A percentile compares a stretch with the other conserved stretches of the same genome.
Evolutionary conservation across 352 stramenopile genomes (phyloP).

Genomic region (Lagenidium sp.): DNA sequence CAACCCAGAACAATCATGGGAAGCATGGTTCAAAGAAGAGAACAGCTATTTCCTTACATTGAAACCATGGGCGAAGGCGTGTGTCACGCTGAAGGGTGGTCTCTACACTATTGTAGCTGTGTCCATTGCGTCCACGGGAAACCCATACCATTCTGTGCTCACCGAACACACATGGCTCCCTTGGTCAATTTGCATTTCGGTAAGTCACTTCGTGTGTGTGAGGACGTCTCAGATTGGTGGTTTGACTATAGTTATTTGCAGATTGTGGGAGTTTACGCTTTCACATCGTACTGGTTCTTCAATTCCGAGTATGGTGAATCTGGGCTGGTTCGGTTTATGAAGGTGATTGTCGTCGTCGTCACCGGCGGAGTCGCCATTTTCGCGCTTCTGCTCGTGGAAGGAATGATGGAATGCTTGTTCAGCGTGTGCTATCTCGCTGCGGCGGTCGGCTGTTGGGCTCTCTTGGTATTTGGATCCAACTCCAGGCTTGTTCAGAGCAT

Average conservation of each 20-base stretch:
- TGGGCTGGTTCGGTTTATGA: conserved; percentile 26
- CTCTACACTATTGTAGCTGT: conserved; percentile 76
- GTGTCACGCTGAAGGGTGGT: conserved; percentile 75
- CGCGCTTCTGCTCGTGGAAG: conserved; percentile 29
- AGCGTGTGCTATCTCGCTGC: conserved; percentile 86
- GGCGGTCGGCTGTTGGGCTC: conserved; percentile 42
- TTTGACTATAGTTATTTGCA: neutral
- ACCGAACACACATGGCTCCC: conserved; percentile 20
- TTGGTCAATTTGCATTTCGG: conserved; percentile 17
- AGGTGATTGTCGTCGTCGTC: conserved; percentile 38
- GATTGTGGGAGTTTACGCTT: conserved; percentile 9
- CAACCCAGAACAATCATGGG: conserved; percentile 86
- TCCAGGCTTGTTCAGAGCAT: conserved; percentile 75
- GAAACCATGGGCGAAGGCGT: conserved; percentile 69
- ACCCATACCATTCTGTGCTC: conserved; percentile 23
- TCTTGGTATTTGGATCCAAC: conserved; percentile 69
- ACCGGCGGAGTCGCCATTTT: conserved; percentile 8
- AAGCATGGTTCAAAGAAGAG: conserved; percentile 90
- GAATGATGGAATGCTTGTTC: conserved; percentile 77
- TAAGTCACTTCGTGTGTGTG: conserved; percentile 1
- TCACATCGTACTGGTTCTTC: conserved; percentile 26
- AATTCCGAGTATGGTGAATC: conserved; percentile 22
- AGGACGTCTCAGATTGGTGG: neutral
- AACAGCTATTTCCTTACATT: conserved; percentile 84
- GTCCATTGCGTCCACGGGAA: conserved; percentile 54